Conservation (phyloP, 768 basidiomycete species). For the Dentipellis sp. region DNA sequence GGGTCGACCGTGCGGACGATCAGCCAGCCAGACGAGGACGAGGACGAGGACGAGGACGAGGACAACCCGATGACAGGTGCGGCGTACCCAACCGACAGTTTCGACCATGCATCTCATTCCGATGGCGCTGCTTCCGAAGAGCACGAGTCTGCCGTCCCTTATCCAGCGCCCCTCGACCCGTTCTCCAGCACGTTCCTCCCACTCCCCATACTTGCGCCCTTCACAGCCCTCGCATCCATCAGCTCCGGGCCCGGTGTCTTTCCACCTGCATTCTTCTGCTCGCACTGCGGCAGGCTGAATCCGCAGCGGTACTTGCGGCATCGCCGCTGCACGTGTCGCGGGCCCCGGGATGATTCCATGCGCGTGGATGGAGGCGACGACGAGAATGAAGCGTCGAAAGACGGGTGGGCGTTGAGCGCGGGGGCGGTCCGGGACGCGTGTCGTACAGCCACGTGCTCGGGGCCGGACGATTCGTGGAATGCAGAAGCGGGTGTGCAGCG, state of each 20-base stretch:
- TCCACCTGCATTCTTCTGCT: constrained; percentile 10
- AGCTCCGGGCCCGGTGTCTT: constrained; percentile 1
- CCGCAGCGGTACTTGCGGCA: constrained; percentile 11
- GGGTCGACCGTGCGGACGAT: no score
- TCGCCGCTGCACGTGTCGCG: constrained; percentile 3
- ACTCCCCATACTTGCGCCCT: constrained; percentile 12
- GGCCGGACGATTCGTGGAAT: not conserved
- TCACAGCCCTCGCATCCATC: constrained; percentile 6
- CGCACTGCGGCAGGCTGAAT: constrained; percentile 10
- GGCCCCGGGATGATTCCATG: no score
- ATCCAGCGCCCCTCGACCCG: not conserved
- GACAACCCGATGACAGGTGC: not conserved
- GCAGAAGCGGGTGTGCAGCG: not conserved
- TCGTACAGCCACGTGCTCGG: not conserved
- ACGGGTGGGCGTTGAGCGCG: constrained; percentile 8
- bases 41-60: no score
- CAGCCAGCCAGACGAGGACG: not conserved
- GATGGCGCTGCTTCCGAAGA: no score
- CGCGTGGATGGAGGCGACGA: not conserved
- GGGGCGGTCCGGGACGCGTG: constrained; percentile 2
- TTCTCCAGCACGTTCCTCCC: constrained; percentile 4
- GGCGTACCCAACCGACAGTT: no score
- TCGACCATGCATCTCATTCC: no score
- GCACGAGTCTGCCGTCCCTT: no score
- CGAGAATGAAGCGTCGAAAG: not conserved